phyloP scores from a whole-genome alignment of 176 grass and related monocot genomes.

The Carex cristatella region DNA sequence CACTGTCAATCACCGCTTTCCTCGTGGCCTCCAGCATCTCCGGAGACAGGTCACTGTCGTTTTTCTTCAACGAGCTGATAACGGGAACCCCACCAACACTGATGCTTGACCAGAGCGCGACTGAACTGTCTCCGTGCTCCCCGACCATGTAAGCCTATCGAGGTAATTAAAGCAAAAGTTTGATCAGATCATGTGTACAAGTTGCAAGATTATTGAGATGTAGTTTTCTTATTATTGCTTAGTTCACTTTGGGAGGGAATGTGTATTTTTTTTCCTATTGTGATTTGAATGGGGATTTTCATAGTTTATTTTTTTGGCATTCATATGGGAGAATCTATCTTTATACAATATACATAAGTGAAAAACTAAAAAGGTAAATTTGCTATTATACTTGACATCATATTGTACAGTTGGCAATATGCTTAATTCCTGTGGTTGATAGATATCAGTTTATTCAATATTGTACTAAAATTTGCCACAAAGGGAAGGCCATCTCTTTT shows the following conservation, averaged over 20 bases:
- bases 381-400: background rate
- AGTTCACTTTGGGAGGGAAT: background rate
- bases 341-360: too few relatives aligned
- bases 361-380: background rate
- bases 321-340: too few relatives aligned
- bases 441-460: background rate
- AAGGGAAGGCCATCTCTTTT: background rate
- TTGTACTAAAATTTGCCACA: background rate
- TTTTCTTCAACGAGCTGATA: constrained; percentile 46
- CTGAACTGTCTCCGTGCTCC: constrained; percentile 79
- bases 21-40: constrained; percentile 48
- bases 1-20: constrained; percentile 46
- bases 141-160: constrained; percentile 79
- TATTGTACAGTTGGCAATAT: background rate
- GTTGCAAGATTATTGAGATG: background rate
- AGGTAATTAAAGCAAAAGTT: background rate
- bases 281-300: background rate
- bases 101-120: constrained; percentile 71
- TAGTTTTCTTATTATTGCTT: background rate
- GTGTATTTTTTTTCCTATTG: background rate
- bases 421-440: too few relatives aligned
- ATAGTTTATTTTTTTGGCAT: too few relatives aligned
- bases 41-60: constrained; percentile 32
- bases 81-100: constrained; percentile 55
- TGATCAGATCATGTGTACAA: background rate